These are phyloP conservation scores for Trypanosoma scelopori DNA, from an alignment of 208 protist species.

Conservation along the genomic window DNA sequence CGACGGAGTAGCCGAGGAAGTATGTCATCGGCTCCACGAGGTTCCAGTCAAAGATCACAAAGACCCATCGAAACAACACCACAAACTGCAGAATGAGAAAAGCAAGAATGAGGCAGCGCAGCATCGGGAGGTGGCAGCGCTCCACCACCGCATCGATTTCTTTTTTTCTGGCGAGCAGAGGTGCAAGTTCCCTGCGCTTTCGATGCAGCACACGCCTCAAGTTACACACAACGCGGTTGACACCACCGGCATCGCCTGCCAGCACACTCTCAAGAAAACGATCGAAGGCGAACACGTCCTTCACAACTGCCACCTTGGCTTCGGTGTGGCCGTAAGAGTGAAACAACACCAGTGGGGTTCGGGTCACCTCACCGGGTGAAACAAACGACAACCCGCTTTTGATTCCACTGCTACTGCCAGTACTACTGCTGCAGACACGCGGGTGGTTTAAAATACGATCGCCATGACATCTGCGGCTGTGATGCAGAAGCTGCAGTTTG, in stretches of 20 bases:
- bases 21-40: conserved; percentile 85
- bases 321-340: background rate
- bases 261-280: conserved; percentile 5
- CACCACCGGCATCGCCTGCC: background rate
- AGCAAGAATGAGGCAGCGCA: conserved; percentile 48
- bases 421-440: too few relatives aligned
- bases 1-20: conserved; percentile 71
- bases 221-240: conserved; percentile 32
- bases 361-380: conserved; percentile 2
- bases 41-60: conserved; percentile 90
- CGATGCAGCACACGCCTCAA: conserved; percentile 27
- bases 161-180: conserved; percentile 30
- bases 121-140: conserved; percentile 36
- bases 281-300: conserved; percentile 14
- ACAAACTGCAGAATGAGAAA: conserved; percentile 57
- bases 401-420: too few relatives aligned
- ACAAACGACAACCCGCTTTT: conserved; percentile 1
- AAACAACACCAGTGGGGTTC: conserved; percentile 6
- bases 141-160: conserved; percentile 49
- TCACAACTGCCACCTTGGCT: conserved; percentile 12
- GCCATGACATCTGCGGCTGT: too few relatives aligned
- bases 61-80: conserved; percentile 83
- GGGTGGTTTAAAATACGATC: too few relatives aligned
- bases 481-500: too few relatives aligned
- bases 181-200: conserved; percentile 28